Evolutionary conservation across 2,329 filamentous ascomycete genomes (phyloP), one percentile per base, ranked within the genome.

Genomic region (Blastomyces gilchristii): DNA sequence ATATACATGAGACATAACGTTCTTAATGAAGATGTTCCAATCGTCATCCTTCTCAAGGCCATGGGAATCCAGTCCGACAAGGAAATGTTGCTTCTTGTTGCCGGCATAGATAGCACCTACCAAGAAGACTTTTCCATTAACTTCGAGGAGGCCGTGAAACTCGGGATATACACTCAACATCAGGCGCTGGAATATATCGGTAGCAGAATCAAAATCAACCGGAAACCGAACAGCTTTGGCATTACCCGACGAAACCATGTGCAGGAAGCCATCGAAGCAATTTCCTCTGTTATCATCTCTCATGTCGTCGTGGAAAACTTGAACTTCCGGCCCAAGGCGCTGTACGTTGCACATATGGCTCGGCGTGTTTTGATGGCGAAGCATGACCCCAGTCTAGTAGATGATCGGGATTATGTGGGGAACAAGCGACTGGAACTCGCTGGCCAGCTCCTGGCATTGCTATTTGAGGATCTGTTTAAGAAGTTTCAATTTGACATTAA

Each of bases 391-490:
- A 91, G 88, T 63, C 80, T 97, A 61, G 91, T 99, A 1, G 94
- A 99, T 69, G 94, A 99, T 74, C 85, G 94, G 72, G 95, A 99
- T 77, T 99, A 97, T 71, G 91, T 99, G 39, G 94, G 94, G 68
- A 99, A 99, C 78, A 99, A 99, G 78, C 86, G 94, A 65, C 81
- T 99, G 53, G 94, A 99, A 75, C 76, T 99, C 76, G 95, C 95
- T 62, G 94, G 94, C 0, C 94, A 97, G 76, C 87, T 99, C 73
- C 79, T 99, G 65, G 92, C 94, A 2, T 82, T 99, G 0, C 82
- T 99, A 0, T 99, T 99, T 69, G 95, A 99, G 76, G 95, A 99
- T 80, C 78, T 97, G 65, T 99, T 99, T 84, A 99, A 99, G 79
- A 89, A 90, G 65, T 97, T 97, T 75, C 89, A 90, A 70, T 85